phyloP scores from a whole-genome alignment of 2,329 filamentous ascomycete genomes.

The Exserohilum turcica region DNA sequence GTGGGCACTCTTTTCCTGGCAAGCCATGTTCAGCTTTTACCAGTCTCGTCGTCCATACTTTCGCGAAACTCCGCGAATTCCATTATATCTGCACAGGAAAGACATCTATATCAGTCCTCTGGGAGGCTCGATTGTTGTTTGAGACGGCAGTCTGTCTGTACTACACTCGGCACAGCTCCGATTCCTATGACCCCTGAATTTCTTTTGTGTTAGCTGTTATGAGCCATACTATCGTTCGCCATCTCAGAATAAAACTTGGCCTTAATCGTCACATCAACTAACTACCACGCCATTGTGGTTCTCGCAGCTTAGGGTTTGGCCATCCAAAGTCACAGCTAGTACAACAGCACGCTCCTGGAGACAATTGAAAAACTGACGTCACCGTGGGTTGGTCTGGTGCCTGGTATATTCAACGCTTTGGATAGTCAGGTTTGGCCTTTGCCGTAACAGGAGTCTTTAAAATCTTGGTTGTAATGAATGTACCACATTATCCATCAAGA shows the following conservation, averaged over 20 bases:
- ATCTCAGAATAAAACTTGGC: background rate
- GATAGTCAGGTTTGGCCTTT: too few species aligned
- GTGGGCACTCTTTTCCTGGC: background rate
- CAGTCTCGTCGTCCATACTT: background rate
- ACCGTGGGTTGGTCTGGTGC: too few species aligned
- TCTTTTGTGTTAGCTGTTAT: background rate
- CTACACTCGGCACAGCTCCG: background rate
- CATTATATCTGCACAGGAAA: background rate
- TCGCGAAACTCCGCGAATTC: background rate
- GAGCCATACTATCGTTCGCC: background rate
- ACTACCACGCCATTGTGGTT: background rate
- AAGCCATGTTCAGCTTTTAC: background rate
- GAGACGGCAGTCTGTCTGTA: background rate
- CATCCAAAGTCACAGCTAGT: background rate
- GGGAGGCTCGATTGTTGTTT: background rate
- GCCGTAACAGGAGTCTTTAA: too few species aligned
- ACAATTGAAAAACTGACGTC: too few species aligned
- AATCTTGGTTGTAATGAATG: too few species aligned
- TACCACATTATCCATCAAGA: too few species aligned
- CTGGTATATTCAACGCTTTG: too few species aligned
- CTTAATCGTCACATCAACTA: background rate
- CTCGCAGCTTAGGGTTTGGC: background rate
- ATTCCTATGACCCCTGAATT: background rate
- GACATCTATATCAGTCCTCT: background rate
- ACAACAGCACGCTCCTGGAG: background rate